Conservation (phyloP, 2,329 filamentous ascomycete genomes). For the Helicocarpus griseus region DNA sequence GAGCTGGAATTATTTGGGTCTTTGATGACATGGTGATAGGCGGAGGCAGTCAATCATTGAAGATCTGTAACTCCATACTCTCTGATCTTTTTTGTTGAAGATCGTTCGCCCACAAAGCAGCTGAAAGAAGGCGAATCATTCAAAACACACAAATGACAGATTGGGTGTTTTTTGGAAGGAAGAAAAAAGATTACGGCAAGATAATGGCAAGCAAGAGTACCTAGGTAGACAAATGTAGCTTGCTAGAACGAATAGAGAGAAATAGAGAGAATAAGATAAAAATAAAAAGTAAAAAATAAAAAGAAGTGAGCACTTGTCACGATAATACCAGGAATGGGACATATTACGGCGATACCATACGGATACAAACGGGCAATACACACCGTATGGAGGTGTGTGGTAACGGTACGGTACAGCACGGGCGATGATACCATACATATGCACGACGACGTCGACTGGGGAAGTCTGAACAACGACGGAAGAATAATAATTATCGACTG, state of each 20-base stretch:
- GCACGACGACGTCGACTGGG: slow-evolving; percentile 1
- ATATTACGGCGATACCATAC: not conserved
- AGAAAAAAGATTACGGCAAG: too few species aligned
- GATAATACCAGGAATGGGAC: not conserved
- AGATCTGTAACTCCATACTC: not conserved
- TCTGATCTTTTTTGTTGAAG: not conserved
- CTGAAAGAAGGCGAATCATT: not conserved
- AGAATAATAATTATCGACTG: too few species aligned
- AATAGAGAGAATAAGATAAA: too few species aligned
- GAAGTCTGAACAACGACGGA: not conserved
- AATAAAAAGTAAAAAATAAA: too few species aligned
- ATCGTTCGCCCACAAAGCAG: not conserved
- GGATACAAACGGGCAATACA: not conserved
- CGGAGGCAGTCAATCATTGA: too few species aligned
- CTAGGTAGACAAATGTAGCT: too few species aligned
- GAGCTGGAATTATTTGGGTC: not conserved
- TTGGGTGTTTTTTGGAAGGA: too few species aligned
- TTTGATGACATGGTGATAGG: not conserved
- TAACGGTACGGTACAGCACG: not conserved
- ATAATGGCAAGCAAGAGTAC: too few species aligned
- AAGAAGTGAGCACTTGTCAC: not conserved
- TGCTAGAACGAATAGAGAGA: too few species aligned
- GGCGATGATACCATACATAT: not conserved
- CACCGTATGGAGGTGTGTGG: not conserved
- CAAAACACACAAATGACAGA: too few species aligned